These are phyloP conservation scores for Candida vaughaniae DNA, from an alignment of 805 yeast species.

Conservation along the genomic window DNA sequence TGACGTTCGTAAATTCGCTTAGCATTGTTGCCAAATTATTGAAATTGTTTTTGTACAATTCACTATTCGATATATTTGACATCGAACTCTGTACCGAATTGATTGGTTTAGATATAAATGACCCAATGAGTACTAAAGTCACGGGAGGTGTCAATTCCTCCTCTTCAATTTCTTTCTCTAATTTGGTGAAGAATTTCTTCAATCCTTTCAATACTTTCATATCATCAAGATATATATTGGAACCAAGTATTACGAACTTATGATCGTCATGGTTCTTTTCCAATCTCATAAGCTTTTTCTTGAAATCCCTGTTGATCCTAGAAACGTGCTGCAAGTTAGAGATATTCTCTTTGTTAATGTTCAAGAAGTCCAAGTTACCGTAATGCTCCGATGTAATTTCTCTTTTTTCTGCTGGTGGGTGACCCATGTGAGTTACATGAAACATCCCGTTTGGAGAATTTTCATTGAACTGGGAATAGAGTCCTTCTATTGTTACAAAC, in stretches of 20 bases:
- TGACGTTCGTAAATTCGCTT: conserved; percentile 55
- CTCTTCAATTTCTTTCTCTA: conserved; percentile 35
- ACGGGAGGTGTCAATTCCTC: conserved; percentile 51
- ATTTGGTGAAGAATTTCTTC: conserved; percentile 53
- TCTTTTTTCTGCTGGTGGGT: conserved; percentile 85
- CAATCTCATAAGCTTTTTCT: conserved; percentile 49
- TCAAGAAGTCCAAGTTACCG: conserved; percentile 74
- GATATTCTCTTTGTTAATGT: conserved; percentile 32
- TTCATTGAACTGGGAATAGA: conserved; percentile 66
- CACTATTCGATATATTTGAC: conserved; percentile 49
- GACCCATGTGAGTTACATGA: conserved; percentile 72
- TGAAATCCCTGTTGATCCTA: conserved; percentile 61
- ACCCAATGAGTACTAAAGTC: conserved; percentile 77
- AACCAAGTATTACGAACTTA: conserved; percentile 69
- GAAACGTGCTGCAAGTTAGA: conserved; percentile 37
- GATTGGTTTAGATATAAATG: conserved; percentile 69
- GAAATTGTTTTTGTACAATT: conserved; percentile 63
- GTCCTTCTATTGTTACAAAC: conserved; percentile 80
- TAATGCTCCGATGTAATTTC: conserved; percentile 63
- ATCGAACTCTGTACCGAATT: conserved; percentile 53
- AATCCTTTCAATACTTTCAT: conserved; percentile 59
- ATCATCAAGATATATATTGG: conserved; percentile 68
- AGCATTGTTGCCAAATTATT: conserved; percentile 71
- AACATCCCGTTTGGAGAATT: conserved; percentile 46
- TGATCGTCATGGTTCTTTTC: conserved; percentile 60